Evolutionary conservation across 331 rosid genomes (phyloP).

Genomic region (Quercus phellos): DNA sequence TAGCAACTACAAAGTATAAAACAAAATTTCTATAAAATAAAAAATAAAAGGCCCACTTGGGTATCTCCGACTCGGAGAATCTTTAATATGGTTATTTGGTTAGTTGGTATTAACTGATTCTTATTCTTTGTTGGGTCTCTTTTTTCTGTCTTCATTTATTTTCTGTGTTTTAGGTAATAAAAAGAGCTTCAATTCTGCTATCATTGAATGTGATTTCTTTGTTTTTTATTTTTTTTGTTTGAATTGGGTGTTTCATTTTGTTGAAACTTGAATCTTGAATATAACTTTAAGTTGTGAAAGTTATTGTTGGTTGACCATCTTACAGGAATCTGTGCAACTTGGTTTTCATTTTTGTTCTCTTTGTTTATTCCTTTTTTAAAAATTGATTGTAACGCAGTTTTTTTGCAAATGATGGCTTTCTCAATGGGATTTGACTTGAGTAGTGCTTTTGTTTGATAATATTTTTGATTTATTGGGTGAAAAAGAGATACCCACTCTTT

Average conservation of each 20-base stretch:
- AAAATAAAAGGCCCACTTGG: slow-evolving; percentile 20
- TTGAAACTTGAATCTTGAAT: slow-evolving; percentile 19
- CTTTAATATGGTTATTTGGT: slow-evolving; percentile 33
- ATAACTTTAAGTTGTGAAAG: not conserved
- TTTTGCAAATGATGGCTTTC: slow-evolving; percentile 5
- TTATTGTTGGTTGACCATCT: slow-evolving; percentile 17
- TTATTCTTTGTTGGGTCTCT: not conserved
- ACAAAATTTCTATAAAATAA: not conserved
- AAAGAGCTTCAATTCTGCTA: slow-evolving; percentile 5
- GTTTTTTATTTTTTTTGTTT: not conserved
- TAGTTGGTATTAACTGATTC: not conserved
- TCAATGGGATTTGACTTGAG: slow-evolving; percentile 17
- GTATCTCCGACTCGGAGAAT: slow-evolving; percentile 48
- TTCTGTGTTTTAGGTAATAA: slow-evolving; percentile 4
- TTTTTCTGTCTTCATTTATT: not conserved
- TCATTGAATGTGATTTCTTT: not conserved
- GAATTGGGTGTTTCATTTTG: not conserved
- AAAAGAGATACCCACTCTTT: slow-evolving; percentile 9
- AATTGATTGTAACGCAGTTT: slow-evolving; percentile 22
- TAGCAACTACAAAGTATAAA: not conserved
- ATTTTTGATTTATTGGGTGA: not conserved
- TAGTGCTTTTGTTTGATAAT: slow-evolving; percentile 25
- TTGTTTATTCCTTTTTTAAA: not conserved
- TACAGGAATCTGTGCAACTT: slow-evolving; percentile 25
- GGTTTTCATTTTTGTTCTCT: slow-evolving; percentile 6